A percentile compares a stretch with the other conserved stretches of the same genome.
Evolutionary conservation across 108 stramenopile genomes (phyloP).

Genomic region (Cylindrotheca closterium): DNA sequence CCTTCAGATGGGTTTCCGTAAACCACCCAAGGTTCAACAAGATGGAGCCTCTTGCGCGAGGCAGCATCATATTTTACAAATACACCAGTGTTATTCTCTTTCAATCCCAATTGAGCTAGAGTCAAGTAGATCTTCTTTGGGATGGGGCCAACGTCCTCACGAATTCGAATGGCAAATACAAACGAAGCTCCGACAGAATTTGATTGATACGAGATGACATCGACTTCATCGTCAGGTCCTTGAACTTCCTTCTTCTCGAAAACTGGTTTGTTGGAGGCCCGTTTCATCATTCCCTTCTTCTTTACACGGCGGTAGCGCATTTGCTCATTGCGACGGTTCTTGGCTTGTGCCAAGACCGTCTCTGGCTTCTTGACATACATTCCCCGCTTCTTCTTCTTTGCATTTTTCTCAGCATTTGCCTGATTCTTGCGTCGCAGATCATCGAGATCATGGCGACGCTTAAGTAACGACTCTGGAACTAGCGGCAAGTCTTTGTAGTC

Average conservation of each 20-base stretch:
- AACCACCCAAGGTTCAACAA: conserved; percentile 82
- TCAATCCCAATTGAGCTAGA: conserved; percentile 56
- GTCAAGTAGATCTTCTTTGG: conserved; percentile 52
- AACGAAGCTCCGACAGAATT: conserved; percentile 70
- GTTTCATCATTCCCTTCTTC: conserved; percentile 87
- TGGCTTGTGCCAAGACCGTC: conserved; percentile 51
- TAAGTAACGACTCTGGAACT: conserved; percentile 82
- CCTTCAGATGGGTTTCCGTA: conserved; percentile 73
- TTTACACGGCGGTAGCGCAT: conserved; percentile 66
- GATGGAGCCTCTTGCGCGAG: conserved; percentile 62
- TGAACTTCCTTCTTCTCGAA: conserved; percentile 53
- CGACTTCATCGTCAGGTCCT: conserved; percentile 27
- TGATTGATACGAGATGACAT: conserved; percentile 60
- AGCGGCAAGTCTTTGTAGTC: conserved; percentile 59
- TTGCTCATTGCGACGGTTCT: conserved; percentile 51
- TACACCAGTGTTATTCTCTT: conserved; percentile 67
- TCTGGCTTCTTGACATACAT: conserved; percentile 71
- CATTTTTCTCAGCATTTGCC: conserved; percentile 41
- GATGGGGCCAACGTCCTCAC: conserved; percentile 45
- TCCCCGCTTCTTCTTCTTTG: conserved; percentile 30
- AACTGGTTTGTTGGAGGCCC: conserved; percentile 63
- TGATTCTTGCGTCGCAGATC: conserved; percentile 63
- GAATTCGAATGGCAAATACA: conserved; percentile 80
- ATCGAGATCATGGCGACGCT: conserved; percentile 83
- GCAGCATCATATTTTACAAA: conserved; percentile 66